Conservation (phyloP, 768 basidiomycete genomes). For the Neoboletus brunneissimus region DNA sequence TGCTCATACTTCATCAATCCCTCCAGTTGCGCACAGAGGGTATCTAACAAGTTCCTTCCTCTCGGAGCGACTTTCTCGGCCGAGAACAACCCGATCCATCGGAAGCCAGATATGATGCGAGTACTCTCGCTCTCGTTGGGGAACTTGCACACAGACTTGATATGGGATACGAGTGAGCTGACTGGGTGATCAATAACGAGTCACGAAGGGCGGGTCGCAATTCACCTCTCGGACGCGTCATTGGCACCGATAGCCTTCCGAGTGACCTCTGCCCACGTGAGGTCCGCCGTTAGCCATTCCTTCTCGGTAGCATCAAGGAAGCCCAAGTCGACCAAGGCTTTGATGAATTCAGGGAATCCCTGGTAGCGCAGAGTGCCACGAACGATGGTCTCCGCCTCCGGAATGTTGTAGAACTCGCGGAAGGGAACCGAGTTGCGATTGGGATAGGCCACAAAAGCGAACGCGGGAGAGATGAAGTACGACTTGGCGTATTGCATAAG, state of each 20-base stretch:
- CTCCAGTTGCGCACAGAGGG: conserved; percentile 89
- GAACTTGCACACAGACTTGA: conserved; percentile 72
- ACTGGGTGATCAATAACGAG: neutral
- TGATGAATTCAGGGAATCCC: conserved; percentile 95
- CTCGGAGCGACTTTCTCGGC: conserved; percentile 56
- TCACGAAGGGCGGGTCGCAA: neutral
- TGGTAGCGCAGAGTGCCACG: conserved; percentile 94
- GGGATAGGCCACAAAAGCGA: conserved; percentile 94
- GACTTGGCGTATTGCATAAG: conserved; percentile 91
- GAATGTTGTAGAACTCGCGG: conserved; percentile 88
- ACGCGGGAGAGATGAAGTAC: conserved; percentile 93
- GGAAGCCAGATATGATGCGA: conserved; percentile 84
- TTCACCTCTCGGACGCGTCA: conserved; percentile 66
- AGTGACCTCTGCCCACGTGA: conserved; percentile 84
- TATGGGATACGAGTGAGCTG: conserved; percentile 69
- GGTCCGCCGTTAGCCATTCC: conserved; percentile 69
- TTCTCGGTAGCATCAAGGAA: conserved; percentile 77
- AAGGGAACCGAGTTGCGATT: conserved; percentile 93
- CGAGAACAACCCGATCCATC: conserved; percentile 94
- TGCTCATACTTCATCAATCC: conserved; percentile 86
- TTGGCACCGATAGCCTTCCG: conserved; percentile 70
- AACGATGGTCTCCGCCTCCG: conserved; percentile 89
- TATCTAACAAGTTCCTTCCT: conserved; percentile 81
- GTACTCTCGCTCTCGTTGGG: conserved; percentile 63
- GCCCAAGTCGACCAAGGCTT: conserved; percentile 80